phyloP scores from a whole-genome alignment of 345 rosid genomes.

The Citrus inodora region DNA sequence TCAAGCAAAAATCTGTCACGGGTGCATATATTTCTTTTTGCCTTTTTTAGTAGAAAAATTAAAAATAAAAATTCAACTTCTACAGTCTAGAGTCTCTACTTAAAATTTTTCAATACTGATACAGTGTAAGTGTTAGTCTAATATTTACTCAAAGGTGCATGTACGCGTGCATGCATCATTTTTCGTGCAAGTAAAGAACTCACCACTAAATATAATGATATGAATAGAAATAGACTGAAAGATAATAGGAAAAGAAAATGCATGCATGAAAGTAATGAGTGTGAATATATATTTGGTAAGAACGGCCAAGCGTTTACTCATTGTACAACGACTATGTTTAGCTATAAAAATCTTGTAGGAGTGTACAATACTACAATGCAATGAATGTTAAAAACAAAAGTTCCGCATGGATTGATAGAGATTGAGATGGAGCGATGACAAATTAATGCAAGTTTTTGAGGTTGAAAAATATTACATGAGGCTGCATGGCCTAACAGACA shows the following conservation, averaged over 20 bases:
- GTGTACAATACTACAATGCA: neutral
- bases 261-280: neutral
- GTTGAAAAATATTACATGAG: neutral
- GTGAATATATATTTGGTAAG: neutral
- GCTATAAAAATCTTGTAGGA: neutral
- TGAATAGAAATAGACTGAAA: neutral
- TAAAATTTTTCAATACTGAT: neutral
- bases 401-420: neutral
- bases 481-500: neutral
- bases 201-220: neutral
- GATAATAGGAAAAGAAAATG: neutral
- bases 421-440: no score
- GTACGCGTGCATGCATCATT: neutral
- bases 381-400: no score
- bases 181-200: neutral
- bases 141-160: no score
- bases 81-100: no score
- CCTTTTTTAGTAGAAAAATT: no score
- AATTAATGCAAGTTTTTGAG: no score
- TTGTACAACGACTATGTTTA: neutral
- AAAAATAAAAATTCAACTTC: no score
- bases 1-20: no score
- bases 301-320: neutral
- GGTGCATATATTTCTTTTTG: no score
- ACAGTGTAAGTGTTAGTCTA: neutral